Conservation (phyloP, 1,284 basidiomycete genomes). For the Ceratobasidium sp. region DNA sequence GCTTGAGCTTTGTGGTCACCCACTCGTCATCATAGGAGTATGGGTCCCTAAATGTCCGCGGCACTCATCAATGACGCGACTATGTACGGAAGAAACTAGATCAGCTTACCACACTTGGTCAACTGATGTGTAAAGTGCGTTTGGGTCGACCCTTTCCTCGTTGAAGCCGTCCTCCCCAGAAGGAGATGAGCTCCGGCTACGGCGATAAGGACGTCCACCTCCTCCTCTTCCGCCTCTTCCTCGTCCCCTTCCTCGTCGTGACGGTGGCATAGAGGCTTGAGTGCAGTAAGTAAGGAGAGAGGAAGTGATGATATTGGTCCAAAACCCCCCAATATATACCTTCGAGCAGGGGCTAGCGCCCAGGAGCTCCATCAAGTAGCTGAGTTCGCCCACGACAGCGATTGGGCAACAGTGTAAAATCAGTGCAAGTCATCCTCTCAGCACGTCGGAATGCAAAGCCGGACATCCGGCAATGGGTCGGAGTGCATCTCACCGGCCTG, state of each 20-base stretch:
- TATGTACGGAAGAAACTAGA: background rate
- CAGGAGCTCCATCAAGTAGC: background rate
- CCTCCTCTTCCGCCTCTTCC: too few species aligned
- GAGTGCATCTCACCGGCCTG: too few species aligned
- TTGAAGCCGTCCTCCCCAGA: background rate
- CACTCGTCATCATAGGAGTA: conserved; percentile 36
- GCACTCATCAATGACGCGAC: background rate
- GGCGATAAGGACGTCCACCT: too few species aligned
- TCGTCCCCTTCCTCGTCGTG: too few species aligned
- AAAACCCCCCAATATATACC: background rate
- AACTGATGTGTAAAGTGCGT: conserved; percentile 17
- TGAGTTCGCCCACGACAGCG: background rate
- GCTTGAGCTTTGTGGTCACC: conserved; percentile 19
- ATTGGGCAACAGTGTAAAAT: background rate
- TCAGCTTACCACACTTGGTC: conserved; percentile 34
- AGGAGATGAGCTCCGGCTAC: background rate
- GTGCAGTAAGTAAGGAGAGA: background rate
- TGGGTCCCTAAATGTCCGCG: conserved; percentile 3
- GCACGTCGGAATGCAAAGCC: too few species aligned
- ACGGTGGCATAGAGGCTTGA: background rate
- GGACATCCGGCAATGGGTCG: too few species aligned
- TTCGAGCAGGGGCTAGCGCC: background rate
- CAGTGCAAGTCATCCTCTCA: too few species aligned
- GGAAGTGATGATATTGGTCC: background rate
- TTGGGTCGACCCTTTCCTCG: conserved; percentile 28